Evolutionary conservation across 2,329 filamentous ascomycete species (phyloP).

Genomic region (Didymella pomorum): DNA sequence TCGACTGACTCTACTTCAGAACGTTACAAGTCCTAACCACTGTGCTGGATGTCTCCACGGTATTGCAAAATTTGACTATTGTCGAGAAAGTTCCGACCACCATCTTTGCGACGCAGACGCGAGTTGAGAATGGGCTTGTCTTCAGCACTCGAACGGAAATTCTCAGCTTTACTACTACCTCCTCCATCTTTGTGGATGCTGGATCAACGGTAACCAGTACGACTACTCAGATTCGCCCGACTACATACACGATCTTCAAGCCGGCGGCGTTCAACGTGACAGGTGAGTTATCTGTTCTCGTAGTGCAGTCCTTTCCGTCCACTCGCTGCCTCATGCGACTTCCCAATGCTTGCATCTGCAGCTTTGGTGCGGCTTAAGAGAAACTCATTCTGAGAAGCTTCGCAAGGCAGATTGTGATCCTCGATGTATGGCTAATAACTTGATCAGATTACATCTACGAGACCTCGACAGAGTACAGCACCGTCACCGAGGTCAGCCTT

Average conservation of each 20-base stretch:
- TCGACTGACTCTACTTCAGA: neutral
- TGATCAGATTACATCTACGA: neutral
- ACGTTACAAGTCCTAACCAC: neutral
- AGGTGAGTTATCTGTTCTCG: neutral
- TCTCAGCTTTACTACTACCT: slow-evolving; percentile 4
- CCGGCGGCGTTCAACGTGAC: neutral
- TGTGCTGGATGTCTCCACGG: neutral
- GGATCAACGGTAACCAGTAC: slow-evolving; percentile 7
- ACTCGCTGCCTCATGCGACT: neutral
- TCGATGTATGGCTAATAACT: neutral
- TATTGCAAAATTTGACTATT: neutral
- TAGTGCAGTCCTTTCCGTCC: neutral
- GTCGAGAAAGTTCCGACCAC: neutral
- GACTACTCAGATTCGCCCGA: neutral
- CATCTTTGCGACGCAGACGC: neutral
- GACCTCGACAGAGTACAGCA: neutral
- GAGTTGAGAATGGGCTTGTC: neutral
- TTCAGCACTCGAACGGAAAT: slow-evolving; percentile 2
- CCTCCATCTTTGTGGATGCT: slow-evolving; percentile 1
- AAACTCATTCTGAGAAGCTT: too few relatives aligned
- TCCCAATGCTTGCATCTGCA: too few relatives aligned
- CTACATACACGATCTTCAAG: neutral
- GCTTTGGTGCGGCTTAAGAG: too few relatives aligned
- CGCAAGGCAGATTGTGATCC: neutral
- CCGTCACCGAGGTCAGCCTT: neutral